These are phyloP conservation scores for Pyrrhoderma noxium DNA, from an alignment of 1,284 basidiomycete genomes.

Conservation along the genomic window DNA sequence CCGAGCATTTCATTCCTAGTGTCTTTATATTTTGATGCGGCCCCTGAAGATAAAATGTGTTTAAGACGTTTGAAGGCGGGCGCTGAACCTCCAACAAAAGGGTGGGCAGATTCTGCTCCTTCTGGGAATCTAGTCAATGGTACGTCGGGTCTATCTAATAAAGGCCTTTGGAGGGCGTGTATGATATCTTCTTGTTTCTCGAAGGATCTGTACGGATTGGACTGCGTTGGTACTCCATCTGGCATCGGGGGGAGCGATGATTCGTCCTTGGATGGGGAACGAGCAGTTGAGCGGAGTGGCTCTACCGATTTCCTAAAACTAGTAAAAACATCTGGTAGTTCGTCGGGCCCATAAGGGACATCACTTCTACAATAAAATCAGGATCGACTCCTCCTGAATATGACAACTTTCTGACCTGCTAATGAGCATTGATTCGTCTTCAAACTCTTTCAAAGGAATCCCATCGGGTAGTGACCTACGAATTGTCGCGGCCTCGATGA, in stretches of 20 bases:
- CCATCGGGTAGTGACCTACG: slow-evolving; percentile 1
- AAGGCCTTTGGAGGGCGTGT: slow-evolving; percentile 14
- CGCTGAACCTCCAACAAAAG: slow-evolving; percentile 35
- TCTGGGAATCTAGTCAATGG: neutral
- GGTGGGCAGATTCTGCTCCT: slow-evolving; percentile 30
- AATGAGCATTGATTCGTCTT: slow-evolving; percentile 21
- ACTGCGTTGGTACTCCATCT: slow-evolving; percentile 11
- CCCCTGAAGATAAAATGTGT: slow-evolving; percentile 27
- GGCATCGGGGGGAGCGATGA: slow-evolving; percentile 8
- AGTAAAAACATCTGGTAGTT: slow-evolving; percentile 37
- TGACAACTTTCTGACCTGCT: slow-evolving; percentile 14
- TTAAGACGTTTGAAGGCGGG: slow-evolving; percentile 31
- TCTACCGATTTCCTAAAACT: slow-evolving; percentile 38
- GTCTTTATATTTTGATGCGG: slow-evolving; percentile 38
- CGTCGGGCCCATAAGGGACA: slow-evolving; percentile 28
- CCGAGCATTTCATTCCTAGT: slow-evolving; percentile 47
- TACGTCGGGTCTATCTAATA: slow-evolving; percentile 8
- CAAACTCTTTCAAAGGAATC: slow-evolving; percentile 17
- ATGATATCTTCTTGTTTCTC: slow-evolving; percentile 9
- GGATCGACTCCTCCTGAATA: neutral
- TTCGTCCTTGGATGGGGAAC: slow-evolving; percentile 12
- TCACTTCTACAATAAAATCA: slow-evolving; percentile 21
- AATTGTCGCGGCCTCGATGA: slow-evolving; percentile 17
- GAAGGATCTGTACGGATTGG: slow-evolving; percentile 16
- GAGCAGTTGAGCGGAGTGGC: slow-evolving; percentile 27